These are phyloP conservation scores for Ganoderma meredithae DNA, from an alignment of 1,284 basidiomycete genomes.

Conservation along the genomic window DNA sequence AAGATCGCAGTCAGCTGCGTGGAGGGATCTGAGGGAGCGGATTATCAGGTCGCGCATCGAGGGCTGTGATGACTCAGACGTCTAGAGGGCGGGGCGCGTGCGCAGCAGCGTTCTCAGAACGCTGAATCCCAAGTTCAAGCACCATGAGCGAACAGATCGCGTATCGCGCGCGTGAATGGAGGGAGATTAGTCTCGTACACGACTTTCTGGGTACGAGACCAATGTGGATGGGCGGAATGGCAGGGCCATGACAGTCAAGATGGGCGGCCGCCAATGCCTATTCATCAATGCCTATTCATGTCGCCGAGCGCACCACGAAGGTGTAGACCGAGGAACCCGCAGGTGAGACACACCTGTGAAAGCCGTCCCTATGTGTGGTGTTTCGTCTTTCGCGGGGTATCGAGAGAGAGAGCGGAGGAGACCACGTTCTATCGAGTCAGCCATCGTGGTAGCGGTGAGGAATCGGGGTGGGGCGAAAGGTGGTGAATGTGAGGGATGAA, in stretches of 20 bases:
- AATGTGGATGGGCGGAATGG: neutral
- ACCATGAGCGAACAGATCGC: no score
- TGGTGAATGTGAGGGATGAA: neutral
- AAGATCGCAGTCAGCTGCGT: constrained; percentile 50
- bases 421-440: constrained; percentile 10
- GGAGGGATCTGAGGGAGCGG: constrained; percentile 23
- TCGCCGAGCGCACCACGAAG: neutral
- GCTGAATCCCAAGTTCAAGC: no score
- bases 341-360: constrained; percentile 8
- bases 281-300: neutral
- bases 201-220: no score
- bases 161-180: no score
- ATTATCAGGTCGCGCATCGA: neutral
- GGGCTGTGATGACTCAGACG: no score
- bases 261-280: neutral
- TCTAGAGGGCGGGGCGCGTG: no score
- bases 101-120: no score
- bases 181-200: no score
- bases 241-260: neutral
- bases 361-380: constrained; percentile 46
- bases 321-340: no score
- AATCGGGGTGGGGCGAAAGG: neutral
- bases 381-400: constrained; percentile 32
- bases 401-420: constrained; percentile 15
- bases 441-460: neutral